phyloP scores from a whole-genome alignment of 805 yeast genomes.

The Yarrowia sp. region DNA sequence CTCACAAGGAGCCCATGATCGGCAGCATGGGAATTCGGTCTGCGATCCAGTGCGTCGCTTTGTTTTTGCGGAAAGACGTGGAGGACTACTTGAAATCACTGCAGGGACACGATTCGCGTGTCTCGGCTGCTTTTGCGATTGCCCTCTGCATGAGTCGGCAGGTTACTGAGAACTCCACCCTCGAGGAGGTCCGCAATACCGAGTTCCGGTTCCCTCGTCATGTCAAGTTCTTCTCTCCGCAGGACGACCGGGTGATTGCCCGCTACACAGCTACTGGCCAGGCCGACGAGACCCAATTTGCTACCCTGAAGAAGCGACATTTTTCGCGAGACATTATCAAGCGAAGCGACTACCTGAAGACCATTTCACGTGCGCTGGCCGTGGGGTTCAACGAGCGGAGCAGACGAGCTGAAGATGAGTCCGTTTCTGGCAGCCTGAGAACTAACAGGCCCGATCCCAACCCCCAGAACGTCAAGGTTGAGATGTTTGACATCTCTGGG shows the following conservation, averaged over 20 bases:
- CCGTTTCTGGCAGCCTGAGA: neutral
- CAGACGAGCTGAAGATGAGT: neutral
- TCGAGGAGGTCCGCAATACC: neutral
- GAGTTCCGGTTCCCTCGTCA: conserved; percentile 2
- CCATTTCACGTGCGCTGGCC: neutral
- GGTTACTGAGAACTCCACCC: neutral
- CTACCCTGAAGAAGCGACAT: neutral
- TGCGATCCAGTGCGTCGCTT: neutral
- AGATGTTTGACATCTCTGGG: neutral
- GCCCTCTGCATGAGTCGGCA: neutral
- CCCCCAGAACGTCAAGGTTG: neutral
- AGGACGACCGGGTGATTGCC: neutral
- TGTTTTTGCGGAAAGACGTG: neutral
- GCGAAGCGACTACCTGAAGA: neutral
- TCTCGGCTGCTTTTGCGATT: neutral
- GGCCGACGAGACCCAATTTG: neutral
- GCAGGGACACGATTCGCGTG: neutral
- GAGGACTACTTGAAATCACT: neutral
- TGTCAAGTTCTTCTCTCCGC: neutral
- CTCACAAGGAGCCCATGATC: neutral
- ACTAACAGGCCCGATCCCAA: neutral
- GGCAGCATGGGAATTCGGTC: neutral
- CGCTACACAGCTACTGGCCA: neutral
- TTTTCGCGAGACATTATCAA: neutral
- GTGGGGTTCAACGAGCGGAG: no score